phyloP scores from a whole-genome alignment of 192 early-diverging fungal genomes.

The Anaeromyces robustus region DNA sequence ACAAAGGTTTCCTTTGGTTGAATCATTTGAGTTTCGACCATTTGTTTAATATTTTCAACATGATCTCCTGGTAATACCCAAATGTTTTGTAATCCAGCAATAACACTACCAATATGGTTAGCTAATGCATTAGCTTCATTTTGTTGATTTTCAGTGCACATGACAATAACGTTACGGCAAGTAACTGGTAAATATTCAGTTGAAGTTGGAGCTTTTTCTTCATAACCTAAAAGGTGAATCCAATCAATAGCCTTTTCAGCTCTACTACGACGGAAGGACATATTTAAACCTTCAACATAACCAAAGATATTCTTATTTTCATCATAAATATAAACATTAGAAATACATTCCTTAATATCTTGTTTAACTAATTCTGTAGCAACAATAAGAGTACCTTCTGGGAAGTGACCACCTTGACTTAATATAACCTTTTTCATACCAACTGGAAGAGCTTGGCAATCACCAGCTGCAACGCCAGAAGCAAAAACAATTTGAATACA shows the following conservation, averaged over 20 bases:
- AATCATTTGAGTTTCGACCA: neutral
- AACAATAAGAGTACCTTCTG: neutral
- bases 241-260: neutral
- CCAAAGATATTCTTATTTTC: neutral
- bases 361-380: neutral
- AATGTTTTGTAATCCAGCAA: neutral
- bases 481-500: neutral
- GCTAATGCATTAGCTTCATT: neutral
- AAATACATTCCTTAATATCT: neutral
- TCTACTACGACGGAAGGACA: neutral
- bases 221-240: neutral
- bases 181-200: neutral
- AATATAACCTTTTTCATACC: neutral
- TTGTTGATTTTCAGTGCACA: neutral
- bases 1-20: neutral
- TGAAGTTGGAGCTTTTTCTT: neutral
- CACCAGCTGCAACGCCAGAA: neutral
- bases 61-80: neutral
- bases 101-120: neutral
- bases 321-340: neutral
- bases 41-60: neutral
- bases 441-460: neutral
- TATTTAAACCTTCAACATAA: neutral
- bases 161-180: neutral
- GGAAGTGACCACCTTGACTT: neutral